A percentile compares a stretch with the other conserved stretches of the same genome.
Conservation (phyloP, 2,329 filamentous ascomycete species). For the Diaporthe vexans region DNA sequence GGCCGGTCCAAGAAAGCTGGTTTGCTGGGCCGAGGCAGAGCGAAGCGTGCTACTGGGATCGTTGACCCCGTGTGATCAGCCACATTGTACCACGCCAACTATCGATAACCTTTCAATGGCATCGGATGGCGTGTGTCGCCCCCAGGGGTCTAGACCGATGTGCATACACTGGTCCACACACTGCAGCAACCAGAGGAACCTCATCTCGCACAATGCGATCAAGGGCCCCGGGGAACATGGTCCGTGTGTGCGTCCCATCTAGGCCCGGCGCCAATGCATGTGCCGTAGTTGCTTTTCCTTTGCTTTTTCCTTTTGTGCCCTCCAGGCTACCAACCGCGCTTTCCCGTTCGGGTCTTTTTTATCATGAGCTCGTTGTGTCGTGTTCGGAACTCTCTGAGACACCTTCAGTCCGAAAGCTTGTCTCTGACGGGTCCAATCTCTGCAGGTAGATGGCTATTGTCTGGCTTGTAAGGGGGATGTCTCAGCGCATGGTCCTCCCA, state of each 20-base stretch:
- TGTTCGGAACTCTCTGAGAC: conserved; percentile 30
- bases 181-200: conserved; percentile 14
- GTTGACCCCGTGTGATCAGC: conserved; percentile 21
- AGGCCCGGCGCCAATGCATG: conserved; percentile 20
- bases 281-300: conserved; percentile 10
- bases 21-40: neutral
- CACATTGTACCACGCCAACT: conserved; percentile 24
- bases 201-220: conserved; percentile 30
- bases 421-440: conserved; percentile 28
- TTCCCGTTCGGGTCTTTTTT: neutral
- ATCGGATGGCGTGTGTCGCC: conserved; percentile 23
- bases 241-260: conserved; percentile 2
- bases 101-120: conserved; percentile 35
- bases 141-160: conserved; percentile 26
- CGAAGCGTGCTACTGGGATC: conserved; percentile 2
- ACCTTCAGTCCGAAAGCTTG: conserved; percentile 12
- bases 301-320: neutral
- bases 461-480: conserved; percentile 25
- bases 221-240: conserved; percentile 19
- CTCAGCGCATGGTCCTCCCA: conserved; percentile 25
- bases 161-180: neutral
- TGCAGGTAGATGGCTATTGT: conserved; percentile 31
- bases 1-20: conserved; percentile 16
- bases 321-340: conserved; percentile 12
- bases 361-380: conserved; percentile 14